Conservation (phyloP, 1,284 basidiomycete species). For the Cryptococcus depauperatus region DNA sequence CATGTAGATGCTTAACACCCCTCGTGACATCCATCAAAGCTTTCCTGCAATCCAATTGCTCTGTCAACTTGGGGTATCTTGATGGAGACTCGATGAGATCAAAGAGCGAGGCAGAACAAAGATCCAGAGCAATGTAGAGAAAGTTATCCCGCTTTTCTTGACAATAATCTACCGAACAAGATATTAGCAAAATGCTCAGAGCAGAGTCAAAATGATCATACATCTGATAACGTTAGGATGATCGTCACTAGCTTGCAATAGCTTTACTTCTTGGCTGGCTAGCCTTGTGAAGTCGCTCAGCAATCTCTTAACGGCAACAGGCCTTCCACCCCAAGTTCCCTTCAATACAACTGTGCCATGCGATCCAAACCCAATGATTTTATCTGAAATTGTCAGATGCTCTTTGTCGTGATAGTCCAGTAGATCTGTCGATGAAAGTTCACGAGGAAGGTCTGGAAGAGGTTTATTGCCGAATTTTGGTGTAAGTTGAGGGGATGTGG, state of each 20-base stretch:
- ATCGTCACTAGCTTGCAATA: conserved; percentile 93
- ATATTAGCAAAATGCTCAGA: neutral
- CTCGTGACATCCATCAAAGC: conserved; percentile 80
- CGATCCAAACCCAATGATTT: conserved; percentile 80
- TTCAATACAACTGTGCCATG: conserved; percentile 93
- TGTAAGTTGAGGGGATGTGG: neutral
- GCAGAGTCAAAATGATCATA: conserved; percentile 13
- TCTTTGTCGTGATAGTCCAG: conserved; percentile 31
- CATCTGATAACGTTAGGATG: conserved; percentile 95
- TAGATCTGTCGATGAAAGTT: conserved; percentile 27
- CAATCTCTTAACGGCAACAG: conserved; percentile 93
- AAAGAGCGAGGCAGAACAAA: conserved; percentile 89
- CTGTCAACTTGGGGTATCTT: conserved; percentile 52
- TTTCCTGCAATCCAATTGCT: conserved; percentile 79
- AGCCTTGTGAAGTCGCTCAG: conserved; percentile 92
- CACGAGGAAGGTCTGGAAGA: conserved; percentile 34
- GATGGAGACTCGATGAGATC: conserved; percentile 82
- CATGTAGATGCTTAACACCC: conserved; percentile 84
- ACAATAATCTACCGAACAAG: conserved; percentile 69
- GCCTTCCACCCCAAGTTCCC: conserved; percentile 88
- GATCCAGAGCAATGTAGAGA: conserved; percentile 92
- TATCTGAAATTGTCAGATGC: conserved; percentile 62
- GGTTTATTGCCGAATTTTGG: conserved; percentile 29
- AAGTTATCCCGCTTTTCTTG: conserved; percentile 90
- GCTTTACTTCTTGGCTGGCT: conserved; percentile 84